Evolutionary conservation across 2,329 filamentous ascomycete genomes (phyloP).

Genomic region (Pseudocercospora pini-densiflorae): DNA sequence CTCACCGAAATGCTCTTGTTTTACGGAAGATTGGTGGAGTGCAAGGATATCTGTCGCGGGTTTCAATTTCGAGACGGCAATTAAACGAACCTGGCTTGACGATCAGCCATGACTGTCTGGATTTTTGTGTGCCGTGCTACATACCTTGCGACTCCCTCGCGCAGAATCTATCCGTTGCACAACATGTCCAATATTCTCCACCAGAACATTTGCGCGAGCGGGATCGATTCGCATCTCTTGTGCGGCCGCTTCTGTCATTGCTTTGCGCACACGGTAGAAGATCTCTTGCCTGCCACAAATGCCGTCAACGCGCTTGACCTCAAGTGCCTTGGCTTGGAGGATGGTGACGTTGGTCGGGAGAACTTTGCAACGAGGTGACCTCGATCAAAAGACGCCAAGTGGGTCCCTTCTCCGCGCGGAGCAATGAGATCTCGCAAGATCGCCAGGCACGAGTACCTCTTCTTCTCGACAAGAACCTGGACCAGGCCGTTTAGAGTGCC

Average conservation of each 20-base stretch:
- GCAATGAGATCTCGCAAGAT: background rate
- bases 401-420: background rate
- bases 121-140: background rate
- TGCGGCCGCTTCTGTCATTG: constrained; percentile 9
- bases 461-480: background rate
- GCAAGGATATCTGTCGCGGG: constrained; percentile 88
- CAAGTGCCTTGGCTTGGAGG: constrained; percentile 5
- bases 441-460: constrained; percentile 5
- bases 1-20: constrained; percentile 80
- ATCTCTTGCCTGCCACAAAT: background rate
- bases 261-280: background rate
- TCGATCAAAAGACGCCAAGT: background rate
- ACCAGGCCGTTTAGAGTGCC: background rate
- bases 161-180: constrained; percentile 46
- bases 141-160: constrained; percentile 28
- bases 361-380: constrained; percentile 23
- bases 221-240: constrained; percentile 44
- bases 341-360: constrained; percentile 13
- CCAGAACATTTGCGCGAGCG: constrained; percentile 50
- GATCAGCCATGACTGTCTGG: constrained; percentile 1
- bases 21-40: constrained; percentile 64
- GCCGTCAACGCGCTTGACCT: constrained; percentile 13
- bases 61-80: constrained; percentile 96
- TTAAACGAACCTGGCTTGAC: constrained; percentile 71
- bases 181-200: constrained; percentile 51